These are phyloP conservation scores for Colletotrichum siamense DNA, from an alignment of 2,329 filamentous ascomycete genomes.

Conservation along the genomic window DNA sequence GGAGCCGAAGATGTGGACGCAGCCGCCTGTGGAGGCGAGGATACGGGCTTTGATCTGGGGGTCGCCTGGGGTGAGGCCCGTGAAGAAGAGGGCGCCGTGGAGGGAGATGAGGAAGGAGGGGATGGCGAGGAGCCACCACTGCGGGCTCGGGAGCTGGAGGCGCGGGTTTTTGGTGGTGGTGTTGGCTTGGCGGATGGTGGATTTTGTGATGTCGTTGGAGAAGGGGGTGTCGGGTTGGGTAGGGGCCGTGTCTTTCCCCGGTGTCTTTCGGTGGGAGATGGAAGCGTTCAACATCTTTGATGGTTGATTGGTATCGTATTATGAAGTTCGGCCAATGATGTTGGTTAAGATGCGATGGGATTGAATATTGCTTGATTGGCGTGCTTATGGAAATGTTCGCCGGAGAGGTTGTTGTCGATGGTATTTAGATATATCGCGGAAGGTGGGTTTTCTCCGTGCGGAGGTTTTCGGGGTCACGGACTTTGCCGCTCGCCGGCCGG, in stretches of 20 bases:
- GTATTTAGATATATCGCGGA: background rate
- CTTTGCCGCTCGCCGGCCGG: background rate
- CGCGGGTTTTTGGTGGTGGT: background rate
- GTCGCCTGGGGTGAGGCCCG: background rate
- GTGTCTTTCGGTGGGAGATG: background rate
- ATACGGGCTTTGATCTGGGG: background rate
- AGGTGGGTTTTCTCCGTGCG: background rate
- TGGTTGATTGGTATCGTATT: rapidly evolving
- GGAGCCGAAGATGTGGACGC: background rate
- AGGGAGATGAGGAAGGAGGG: background rate
- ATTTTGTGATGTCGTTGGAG: background rate
- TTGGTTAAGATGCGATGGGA: rapidly evolving
- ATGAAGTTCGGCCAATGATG: background rate
- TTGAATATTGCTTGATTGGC: background rate
- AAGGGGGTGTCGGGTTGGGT: background rate
- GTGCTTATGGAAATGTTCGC: background rate
- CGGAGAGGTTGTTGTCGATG: background rate
- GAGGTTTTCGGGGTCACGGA: background rate
- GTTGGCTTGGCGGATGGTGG: background rate
- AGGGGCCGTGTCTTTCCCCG: background rate
- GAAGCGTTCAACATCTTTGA: background rate
- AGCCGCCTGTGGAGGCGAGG: background rate
- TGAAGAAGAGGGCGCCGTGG: background rate
- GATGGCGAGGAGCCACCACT: background rate
- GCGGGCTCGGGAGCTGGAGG: background rate